Base-by-base conservation (phyloP, 345 rosid species). In the Corchorus olitorius region DNA sequence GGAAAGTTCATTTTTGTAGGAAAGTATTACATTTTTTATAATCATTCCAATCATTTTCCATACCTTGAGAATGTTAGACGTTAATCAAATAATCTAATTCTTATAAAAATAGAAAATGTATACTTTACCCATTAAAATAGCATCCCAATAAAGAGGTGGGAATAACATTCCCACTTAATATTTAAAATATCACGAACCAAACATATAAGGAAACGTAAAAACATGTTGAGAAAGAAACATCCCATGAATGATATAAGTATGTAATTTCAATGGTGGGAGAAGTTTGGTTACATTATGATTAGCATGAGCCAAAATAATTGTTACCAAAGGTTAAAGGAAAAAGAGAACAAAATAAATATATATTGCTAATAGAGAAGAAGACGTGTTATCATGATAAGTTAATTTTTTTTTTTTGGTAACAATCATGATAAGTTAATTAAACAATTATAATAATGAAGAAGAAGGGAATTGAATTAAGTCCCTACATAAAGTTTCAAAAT, bases 401-500 rank as follows among this genome's bases (percentile, higher is more conserved):
- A n/a, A n/a, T n/a, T n/a, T n/a, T n/a, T n/a, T n/a, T n/a, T n/a
- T n/a, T n/a, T n/a, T n/a, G n/a, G n/a, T n/a, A n/a, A n/a, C n/a
- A n/a, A n/a, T n/a, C n/a, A n/a, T n/a, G 52, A 73, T 62, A 56
- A 69, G 74, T 58, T 12, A 33, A 11, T 27, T 65, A 12, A 0
- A 19, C 12, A 34, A 68, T 33, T 50, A 48, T 22, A 46, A 48
- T 3, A 14, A 10, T 61, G 22, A 55, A 39, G 41, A 19, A 55
- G 33, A 7, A 11, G 63, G 63, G 15, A 2, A 5, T 15, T 2
- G 55, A 52, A 50, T 39, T 19, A 54, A 74, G 85, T 64, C 85
- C 85, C 83, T 84, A 82, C 86, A 60, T 9, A 69, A 74, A 66
- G 37, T 76, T 0, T 4, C 37, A 17, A 27, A 27, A 83, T 82